Conservation (phyloP, 176 grass and related monocot genomes). For the Avena atlantica region DNA sequence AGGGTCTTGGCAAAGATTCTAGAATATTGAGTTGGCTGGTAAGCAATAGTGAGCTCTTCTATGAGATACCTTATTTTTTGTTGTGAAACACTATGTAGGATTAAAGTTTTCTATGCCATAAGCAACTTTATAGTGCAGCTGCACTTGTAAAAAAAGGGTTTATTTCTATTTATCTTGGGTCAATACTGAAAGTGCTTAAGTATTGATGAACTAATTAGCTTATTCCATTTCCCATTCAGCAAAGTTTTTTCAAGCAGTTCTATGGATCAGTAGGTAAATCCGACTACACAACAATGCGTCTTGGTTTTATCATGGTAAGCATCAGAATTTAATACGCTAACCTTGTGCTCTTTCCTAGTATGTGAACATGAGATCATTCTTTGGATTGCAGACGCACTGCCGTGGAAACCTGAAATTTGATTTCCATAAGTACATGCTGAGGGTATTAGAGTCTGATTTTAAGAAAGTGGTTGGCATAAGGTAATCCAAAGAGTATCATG, state of each 20-base stretch:
- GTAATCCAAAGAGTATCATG: constrained; percentile 40
- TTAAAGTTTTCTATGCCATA: background rate
- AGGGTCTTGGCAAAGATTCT: constrained; percentile 84
- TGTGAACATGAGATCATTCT: constrained; percentile 11
- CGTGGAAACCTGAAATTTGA: constrained; percentile 74
- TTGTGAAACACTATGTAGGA: background rate
- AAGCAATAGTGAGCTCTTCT: constrained; percentile 49
- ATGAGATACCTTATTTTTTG: constrained; percentile 29
- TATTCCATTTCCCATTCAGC: constrained; percentile 48
- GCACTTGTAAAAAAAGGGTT: background rate
- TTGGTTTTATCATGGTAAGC: constrained; percentile 92
- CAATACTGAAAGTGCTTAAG: background rate
- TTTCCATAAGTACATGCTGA: constrained; percentile 96
- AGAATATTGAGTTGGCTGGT: constrained; percentile 90
- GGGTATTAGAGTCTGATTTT: constrained; percentile 91
- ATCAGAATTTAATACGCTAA: constrained; percentile 23
- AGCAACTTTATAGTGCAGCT: background rate
- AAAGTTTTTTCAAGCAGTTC: constrained; percentile 92
- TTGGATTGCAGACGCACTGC: constrained; percentile 75
- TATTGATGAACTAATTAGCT: constrained; percentile 35
- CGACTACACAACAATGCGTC: constrained; percentile 82
- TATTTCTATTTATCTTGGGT: background rate
- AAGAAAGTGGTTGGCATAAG: constrained; percentile 99
- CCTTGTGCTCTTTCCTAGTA: background rate
- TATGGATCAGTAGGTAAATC: constrained; percentile 68